Evolutionary conservation across 441 rosid species (phyloP), one percentile per base, ranked within the genome.

Genomic region (Pelargonium australe): DNA sequence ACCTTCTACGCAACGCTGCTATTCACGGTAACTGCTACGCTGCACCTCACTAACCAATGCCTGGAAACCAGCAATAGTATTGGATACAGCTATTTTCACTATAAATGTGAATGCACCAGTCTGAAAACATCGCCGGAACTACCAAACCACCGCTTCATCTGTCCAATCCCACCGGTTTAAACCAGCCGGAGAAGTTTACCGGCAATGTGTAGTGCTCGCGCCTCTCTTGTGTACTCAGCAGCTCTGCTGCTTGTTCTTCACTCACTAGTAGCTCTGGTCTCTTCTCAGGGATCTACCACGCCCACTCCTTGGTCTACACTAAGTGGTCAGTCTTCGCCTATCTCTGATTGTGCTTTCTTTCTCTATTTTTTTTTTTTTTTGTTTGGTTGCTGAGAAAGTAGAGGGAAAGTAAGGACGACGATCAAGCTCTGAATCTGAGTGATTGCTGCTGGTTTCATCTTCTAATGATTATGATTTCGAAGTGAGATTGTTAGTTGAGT

Each of bases 241-340:
- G 57, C 84, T 74, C 71, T 61, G 10, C 23, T 74, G 60, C 40
- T 65, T 60, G 70, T 78, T 66, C 77, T 76, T 67, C 79, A 82
- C 28, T 76, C 82, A 2, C 67, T 66, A 28, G 16, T 82, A 71
- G 81, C 81, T 78, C 75, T 76, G 43, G 85, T 86, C 75, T 76
- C 78, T 64, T 92, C 89, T 85, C 89, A 83, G 82, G 79, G 87
- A 88, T 84, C 97, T 81, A 64, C 74, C 47, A 17, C 67, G 14
- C 75, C 73, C 62, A 69, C 44, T 60, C 55, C 40, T 20, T 91
- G 92, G 95, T 74, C 72, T 49, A 91, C 97, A 17, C 86, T 88
- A 41, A 76, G 31, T 45, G 95, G 97, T 87, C 40, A 57, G 64
- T 67, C 2, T 13, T 72, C 64, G 1, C 55, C 65, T 73, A 40